Conservation (phyloP, 75 land plant genomes). For the Pinus tabuliformis region DNA sequence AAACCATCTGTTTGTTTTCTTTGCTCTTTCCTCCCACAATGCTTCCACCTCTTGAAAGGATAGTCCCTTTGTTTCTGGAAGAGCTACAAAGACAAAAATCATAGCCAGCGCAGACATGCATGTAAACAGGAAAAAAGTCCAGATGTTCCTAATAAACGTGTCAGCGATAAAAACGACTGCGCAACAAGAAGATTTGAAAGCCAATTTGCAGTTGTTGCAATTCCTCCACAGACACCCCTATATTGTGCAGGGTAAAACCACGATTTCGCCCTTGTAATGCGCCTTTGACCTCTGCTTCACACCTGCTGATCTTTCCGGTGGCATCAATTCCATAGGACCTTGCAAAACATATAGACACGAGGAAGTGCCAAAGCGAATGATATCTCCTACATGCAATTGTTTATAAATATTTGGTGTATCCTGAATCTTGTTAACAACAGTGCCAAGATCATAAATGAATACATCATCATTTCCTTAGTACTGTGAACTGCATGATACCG, state of each 20-base stretch:
- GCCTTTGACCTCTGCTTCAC: too few relatives aligned
- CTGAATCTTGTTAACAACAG: too few relatives aligned
- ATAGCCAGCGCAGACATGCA: slow-evolving; percentile 17
- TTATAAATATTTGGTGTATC: too few relatives aligned
- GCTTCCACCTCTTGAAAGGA: slow-evolving; percentile 20
- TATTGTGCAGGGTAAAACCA: slow-evolving; percentile 19
- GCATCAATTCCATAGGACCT: too few relatives aligned
- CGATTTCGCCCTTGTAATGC: too few relatives aligned
- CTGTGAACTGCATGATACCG: too few relatives aligned
- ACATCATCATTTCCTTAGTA: too few relatives aligned
- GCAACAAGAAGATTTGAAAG: slow-evolving; percentile 26
- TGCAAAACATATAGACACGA: too few relatives aligned
- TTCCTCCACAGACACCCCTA: slow-evolving; percentile 20
- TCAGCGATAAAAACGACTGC: slow-evolving; percentile 27
- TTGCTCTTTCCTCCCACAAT: slow-evolving; percentile 21
- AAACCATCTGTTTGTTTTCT: not conserved
- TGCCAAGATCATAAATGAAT: too few relatives aligned
- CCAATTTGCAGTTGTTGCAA: slow-evolving; percentile 29
- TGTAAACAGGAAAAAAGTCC: slow-evolving; percentile 12
- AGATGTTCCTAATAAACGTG: slow-evolving; percentile 16
- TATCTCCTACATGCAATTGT: too few relatives aligned
- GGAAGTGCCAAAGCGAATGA: too few relatives aligned
- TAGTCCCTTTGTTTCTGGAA: slow-evolving; percentile 28
- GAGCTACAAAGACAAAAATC: slow-evolving; percentile 12
- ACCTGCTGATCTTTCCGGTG: too few relatives aligned